Percentiles rank a stretch among this genome's conserved stretches.
Conservation (phyloP, 108 stramenopile genomes). For the Poteriospumella lacustris region DNA sequence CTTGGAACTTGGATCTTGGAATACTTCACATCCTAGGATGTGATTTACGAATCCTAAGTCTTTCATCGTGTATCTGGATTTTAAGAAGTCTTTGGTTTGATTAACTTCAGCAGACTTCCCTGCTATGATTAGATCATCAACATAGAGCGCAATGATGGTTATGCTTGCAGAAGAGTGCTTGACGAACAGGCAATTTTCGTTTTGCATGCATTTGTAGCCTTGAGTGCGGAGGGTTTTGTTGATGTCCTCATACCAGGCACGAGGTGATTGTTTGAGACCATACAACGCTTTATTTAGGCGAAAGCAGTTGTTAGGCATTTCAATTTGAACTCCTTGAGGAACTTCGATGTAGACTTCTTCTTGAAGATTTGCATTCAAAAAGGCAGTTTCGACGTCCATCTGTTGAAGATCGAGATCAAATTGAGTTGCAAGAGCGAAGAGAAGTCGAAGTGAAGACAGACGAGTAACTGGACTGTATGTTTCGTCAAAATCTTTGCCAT, state of each 20-base stretch:
- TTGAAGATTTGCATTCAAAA: constrained; percentile 1
- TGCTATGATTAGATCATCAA: constrained; percentile 13
- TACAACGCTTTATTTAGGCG: background rate
- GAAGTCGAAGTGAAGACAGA: background rate
- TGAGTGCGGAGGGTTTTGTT: background rate
- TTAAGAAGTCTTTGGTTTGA: background rate
- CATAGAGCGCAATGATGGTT: background rate
- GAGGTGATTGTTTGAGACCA: constrained; percentile 4
- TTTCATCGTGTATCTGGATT: background rate
- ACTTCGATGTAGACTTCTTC: background rate
- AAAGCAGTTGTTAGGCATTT: background rate
- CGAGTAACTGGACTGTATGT: background rate
- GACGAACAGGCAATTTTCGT: background rate
- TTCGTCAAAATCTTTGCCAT: background rate
- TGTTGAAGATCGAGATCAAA: background rate
- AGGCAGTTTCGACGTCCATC: constrained; percentile 15
- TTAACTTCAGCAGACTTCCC: background rate
- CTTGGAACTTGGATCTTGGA: too few relatives aligned
- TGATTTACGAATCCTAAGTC: too few relatives aligned
- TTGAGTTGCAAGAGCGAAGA: background rate
- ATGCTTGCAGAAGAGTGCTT: background rate
- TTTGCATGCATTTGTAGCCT: background rate
- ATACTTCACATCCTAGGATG: too few relatives aligned
- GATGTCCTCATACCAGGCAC: background rate
- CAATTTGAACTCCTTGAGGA: background rate